Conservation (phyloP, 768 basidiomycete species). For the Pisolithus orientalis region DNA sequence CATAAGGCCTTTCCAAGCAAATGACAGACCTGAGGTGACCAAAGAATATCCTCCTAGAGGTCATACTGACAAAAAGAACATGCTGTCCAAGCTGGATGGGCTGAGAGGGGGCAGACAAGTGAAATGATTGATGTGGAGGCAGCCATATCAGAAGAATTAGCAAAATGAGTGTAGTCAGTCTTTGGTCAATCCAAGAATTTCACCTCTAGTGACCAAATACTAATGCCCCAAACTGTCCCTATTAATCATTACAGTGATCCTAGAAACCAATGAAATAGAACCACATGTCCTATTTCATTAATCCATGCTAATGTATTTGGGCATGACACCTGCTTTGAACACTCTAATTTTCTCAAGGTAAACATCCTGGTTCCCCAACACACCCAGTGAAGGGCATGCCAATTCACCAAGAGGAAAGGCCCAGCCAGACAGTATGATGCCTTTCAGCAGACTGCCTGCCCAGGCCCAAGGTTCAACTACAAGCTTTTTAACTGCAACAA, state of each 20-base stretch:
- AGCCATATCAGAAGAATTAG: too few species aligned
- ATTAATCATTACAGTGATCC: constrained; percentile 78
- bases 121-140: too few species aligned
- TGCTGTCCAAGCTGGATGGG: too few species aligned
- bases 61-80: too few species aligned
- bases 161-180: constrained; percentile 74
- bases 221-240: constrained; percentile 79
- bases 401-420: too few species aligned
- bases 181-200: constrained; percentile 82
- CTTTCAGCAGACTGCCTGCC: constrained; percentile 57
- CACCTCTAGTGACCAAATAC: constrained; percentile 80
- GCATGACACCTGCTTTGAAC: constrained; percentile 35
- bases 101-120: too few species aligned
- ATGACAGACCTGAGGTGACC: too few species aligned
- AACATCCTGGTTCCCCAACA: too few species aligned
- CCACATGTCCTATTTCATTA: constrained; percentile 77
- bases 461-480: constrained; percentile 43
- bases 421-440: constrained; percentile 54
- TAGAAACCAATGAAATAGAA: constrained; percentile 83
- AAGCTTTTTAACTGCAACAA: constrained; percentile 42
- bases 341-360: too few species aligned
- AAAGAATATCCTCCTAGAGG: too few species aligned
- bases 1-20: too few species aligned
- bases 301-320: constrained; percentile 80
- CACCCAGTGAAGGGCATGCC: too few species aligned